These are phyloP conservation scores for Uronychia setigera DNA, from an alignment of 73 alveolate genomes.

Conservation along the genomic window DNA sequence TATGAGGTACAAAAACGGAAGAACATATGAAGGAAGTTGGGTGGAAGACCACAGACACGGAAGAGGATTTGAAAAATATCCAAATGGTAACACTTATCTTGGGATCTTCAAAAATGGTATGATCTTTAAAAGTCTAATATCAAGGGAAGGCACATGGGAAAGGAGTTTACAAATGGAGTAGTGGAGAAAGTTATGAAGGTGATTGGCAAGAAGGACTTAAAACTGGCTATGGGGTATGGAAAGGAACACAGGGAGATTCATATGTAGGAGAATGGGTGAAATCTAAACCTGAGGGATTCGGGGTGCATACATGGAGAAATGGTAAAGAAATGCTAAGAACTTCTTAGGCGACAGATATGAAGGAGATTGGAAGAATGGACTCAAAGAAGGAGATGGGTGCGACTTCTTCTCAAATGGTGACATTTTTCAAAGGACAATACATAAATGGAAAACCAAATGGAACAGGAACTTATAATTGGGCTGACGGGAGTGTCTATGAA, in stretches of 20 bases:
- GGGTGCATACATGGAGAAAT: constrained; percentile 71
- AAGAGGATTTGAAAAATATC: constrained; percentile 61
- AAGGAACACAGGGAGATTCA: constrained; percentile 24
- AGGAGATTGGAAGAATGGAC: constrained; percentile 67
- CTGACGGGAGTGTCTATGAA: constrained; percentile 60
- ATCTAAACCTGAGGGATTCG: constrained; percentile 63
- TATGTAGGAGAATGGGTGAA: constrained; percentile 75
- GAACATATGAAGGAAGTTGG: constrained; percentile 71
- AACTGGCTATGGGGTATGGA: constrained; percentile 34
- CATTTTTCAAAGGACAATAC: constrained; percentile 57
- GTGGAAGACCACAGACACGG: constrained; percentile 55
- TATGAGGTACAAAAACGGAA: constrained; percentile 80
- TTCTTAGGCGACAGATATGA: constrained; percentile 65
- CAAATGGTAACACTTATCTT: constrained; percentile 60
- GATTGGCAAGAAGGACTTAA: constrained; percentile 51
- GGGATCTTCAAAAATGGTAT: constrained; percentile 69
- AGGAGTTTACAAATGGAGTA: constrained; percentile 46
- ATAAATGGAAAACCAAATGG: constrained; percentile 74
- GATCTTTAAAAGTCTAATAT: constrained; percentile 66
- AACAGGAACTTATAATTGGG: constrained; percentile 66
- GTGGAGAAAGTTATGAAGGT: constrained; percentile 50
- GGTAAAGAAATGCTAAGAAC: constrained; percentile 82
- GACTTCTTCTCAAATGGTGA: constrained; percentile 71
- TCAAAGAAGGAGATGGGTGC: constrained; percentile 19
- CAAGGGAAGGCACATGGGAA: constrained; percentile 57